Base-by-base conservation (phyloP, 164 flowering plant genomes). In the Stephania japonica region DNA sequence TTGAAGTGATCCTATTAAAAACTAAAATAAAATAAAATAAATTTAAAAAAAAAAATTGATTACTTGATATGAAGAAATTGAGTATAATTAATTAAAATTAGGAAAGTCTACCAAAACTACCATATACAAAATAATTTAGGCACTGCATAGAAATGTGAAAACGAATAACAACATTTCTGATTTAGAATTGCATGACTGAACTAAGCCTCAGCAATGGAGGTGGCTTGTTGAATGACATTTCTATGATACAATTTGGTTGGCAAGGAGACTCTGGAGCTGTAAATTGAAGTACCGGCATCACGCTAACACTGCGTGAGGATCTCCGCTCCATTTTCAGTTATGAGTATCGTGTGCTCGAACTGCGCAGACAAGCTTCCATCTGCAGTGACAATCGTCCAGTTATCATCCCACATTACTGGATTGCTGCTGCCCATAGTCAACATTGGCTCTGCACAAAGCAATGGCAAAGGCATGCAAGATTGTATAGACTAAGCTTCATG, bases 331-430 rank as follows among this genome's bases (percentile, higher is more conserved):
- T 84, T 84, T 62, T 84, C 67, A 1, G 98, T 96, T 47, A 93
- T 90, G 18, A 96, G 77, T 78, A 96, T 73, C 24, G 99, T 91
- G 80, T 96, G 98, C 83, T 96, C 98, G 73, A 96, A 96, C 78
- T 96, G 99, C 4, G 98, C 98, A 27, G 98, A 89, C 21, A 93
- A 86, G 83, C 97, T 96, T 59, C 92, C 97, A 70, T 96, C 99
- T 78, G 86, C 86, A 2, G 99, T 96, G 2, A 96, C 92, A 12
- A 91, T 92, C 0, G 99, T 96, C 99, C 99, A 96, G 77, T 91
- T 59, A 79, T 93, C 99, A 61, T 85, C 85, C 99, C 98, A 96
- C 82, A 90, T 93, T 43, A 91, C 78, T 5, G 94, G 91, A 61
- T 86, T 75, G 59, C 79, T 80, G 85, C 98, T 91, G 23, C 99